Base-by-base conservation (phyloP, 805 yeast species). In the Metschnikowia arizonensis region DNA sequence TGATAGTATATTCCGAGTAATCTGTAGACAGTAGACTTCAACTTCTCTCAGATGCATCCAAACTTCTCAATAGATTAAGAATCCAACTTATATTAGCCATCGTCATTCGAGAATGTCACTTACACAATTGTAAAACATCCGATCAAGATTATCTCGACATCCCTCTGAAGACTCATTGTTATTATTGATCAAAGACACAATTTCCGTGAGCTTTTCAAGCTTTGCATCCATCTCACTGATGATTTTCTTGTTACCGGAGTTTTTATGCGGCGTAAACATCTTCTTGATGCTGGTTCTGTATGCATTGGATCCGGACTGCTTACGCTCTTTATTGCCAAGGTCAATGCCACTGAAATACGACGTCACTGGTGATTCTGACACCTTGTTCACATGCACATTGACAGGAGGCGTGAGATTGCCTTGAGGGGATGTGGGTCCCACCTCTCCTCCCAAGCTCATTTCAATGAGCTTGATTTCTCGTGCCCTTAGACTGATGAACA, bases 381-480 rank as follows among this genome's bases (percentile, higher is more conserved):
- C 28, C 11, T 29, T 29, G 35, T 39, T 30, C 34, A 39, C 35
- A 24, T 39, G 42, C 9, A 31, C 42, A 15, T 39, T 32, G 12
- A 48, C 36, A 6, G 47, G 46, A 18, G 42, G 38, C 9, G 50
- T 38, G 14, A 29, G 18, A n/a, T 36, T 29, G 3, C 42, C 46
- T 10, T 42, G 42, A 3, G 45, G 33, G 12, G 46, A 15, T 4
- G 18, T 31, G 8, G 34, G 41, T 14, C 32, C 24, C 12, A 18
- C 10, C 10, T 39, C 42, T 6, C 48, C 61, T 3, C 65, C 67
- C 6, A 57, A 53, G 30, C 53, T 60, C 68, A 71, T 64, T 44
- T 71, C 74, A n/a, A 73, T 66, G 29, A 67, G 55, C 45, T 73
- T 73, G 46, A 73, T 68, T 43, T 73, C 78, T 6, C 75, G 53